Conservation (phyloP, 2,329 filamentous ascomycete genomes). For the Acephala macrosclerotiorum region DNA sequence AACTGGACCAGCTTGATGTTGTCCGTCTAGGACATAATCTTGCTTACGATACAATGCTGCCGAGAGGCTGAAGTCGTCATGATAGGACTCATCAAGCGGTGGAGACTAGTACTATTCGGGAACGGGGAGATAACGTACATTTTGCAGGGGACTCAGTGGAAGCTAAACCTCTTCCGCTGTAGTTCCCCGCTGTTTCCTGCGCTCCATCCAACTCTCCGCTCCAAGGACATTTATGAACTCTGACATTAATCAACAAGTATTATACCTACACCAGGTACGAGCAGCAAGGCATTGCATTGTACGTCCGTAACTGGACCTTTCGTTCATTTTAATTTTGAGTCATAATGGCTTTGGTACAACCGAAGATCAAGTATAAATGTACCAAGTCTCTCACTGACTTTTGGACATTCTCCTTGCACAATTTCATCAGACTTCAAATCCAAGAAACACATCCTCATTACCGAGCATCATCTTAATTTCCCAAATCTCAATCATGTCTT, state of each 20-base stretch:
- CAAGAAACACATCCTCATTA: no score
- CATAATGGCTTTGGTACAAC: background rate
- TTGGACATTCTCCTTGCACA: no score
- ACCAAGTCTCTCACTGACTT: background rate
- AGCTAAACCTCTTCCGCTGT: background rate
- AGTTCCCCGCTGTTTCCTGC: background rate
- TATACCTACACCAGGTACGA: background rate
- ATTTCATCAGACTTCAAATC: no score
- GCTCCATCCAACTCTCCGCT: background rate
- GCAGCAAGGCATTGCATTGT: background rate
- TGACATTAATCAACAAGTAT: background rate
- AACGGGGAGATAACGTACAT: background rate
- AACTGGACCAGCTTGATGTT: background rate
- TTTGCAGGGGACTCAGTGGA: no score
- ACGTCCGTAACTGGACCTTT: background rate
- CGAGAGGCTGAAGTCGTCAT: background rate
- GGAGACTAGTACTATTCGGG: conserved; percentile 12
- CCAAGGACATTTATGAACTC: no score
- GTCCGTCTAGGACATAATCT: background rate
- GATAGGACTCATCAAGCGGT: background rate
- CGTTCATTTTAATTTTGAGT: background rate
- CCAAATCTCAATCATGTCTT: background rate
- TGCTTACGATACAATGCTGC: conserved; percentile 2
- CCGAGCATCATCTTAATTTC: no score
- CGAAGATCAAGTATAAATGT: background rate